These are phyloP conservation scores for Priceomyces castillae DNA, from an alignment of 805 yeast species.

Conservation along the genomic window DNA sequence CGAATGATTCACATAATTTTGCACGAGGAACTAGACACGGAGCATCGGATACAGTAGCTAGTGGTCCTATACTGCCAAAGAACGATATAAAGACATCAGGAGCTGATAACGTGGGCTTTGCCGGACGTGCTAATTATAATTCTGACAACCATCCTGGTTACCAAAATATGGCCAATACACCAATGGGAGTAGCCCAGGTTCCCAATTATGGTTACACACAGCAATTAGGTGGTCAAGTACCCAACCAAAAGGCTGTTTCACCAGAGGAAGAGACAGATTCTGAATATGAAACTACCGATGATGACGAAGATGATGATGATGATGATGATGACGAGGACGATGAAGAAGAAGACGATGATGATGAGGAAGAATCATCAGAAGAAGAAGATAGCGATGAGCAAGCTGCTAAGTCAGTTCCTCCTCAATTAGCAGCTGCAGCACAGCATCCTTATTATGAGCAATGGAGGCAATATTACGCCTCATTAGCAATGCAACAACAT, in stretches of 20 bases:
- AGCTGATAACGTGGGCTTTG: neutral
- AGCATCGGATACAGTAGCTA: no score
- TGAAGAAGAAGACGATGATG: slow-evolving; percentile 6
- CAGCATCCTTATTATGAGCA: slow-evolving; percentile 34
- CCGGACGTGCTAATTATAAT: neutral
- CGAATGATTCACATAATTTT: slow-evolving; percentile 17
- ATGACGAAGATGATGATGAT: slow-evolving; percentile 9
- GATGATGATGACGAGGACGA: slow-evolving; percentile 4
- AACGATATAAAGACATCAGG: neutral
- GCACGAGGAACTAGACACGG: neutral
- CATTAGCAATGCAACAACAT: slow-evolving; percentile 17
- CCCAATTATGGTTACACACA: neutral
- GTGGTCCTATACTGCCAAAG: neutral
- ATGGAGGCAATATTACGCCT: slow-evolving; percentile 37
- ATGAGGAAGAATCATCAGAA: slow-evolving; percentile 11
- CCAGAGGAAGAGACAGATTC: neutral
- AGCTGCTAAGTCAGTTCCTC: neutral
- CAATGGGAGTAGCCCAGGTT: neutral
- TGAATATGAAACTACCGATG: slow-evolving; percentile 2
- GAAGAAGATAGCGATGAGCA: slow-evolving; percentile 5
- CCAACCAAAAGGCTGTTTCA: no score
- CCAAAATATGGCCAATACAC: neutral
- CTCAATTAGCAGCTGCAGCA: slow-evolving; percentile 8
- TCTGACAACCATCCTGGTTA: neutral
- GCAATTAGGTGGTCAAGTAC: no score